Percentiles rank a stretch among this genome's conserved stretches.
phyloP scores from a whole-genome alignment of 495 filamentous ascomycete genomes.

The Aspergillus diversus region DNA sequence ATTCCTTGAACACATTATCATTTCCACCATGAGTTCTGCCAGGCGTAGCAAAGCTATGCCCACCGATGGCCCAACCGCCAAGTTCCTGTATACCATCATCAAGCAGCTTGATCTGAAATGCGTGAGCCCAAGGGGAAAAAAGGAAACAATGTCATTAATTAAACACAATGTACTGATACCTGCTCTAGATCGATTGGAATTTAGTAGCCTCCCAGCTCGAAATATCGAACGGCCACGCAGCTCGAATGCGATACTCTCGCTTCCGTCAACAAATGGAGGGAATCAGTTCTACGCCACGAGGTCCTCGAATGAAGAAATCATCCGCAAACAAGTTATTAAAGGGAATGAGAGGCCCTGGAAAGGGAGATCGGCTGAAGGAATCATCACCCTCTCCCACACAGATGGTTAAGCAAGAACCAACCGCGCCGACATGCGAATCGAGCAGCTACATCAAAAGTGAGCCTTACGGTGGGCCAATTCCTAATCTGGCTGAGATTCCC shows the following conservation, averaged over 20 bases:
- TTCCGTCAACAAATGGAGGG: conserved; percentile 67
- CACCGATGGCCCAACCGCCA: conserved; percentile 50
- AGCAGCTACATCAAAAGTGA: conserved; percentile 29
- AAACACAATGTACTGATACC: neutral
- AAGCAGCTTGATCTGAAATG: conserved; percentile 75
- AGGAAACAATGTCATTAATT: neutral
- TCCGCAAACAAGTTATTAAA: conserved; percentile 22
- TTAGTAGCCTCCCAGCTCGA: conserved; percentile 62
- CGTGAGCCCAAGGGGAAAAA: conserved; percentile 46
- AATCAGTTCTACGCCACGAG: conserved; percentile 27
- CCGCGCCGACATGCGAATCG: conserved; percentile 9
- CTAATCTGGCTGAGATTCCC: conserved; percentile 25
- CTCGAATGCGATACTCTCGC: conserved; percentile 78
- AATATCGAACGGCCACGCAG: conserved; percentile 80
- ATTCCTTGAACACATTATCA: neutral
- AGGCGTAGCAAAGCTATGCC: conserved; percentile 51
- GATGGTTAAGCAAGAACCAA: conserved; percentile 22
- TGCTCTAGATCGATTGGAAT: conserved; percentile 71
- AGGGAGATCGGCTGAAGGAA: conserved; percentile 16
- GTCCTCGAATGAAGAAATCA: conserved; percentile 29
- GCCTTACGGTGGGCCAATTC: conserved; percentile 16
- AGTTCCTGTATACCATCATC: conserved; percentile 76
- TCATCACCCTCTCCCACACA: conserved; percentile 3
- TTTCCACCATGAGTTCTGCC: conserved; percentile 26
- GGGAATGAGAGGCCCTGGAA: neutral